Base-by-base conservation (phyloP, 1,139 yeast genomes). In the Diutina mesorugosa region DNA sequence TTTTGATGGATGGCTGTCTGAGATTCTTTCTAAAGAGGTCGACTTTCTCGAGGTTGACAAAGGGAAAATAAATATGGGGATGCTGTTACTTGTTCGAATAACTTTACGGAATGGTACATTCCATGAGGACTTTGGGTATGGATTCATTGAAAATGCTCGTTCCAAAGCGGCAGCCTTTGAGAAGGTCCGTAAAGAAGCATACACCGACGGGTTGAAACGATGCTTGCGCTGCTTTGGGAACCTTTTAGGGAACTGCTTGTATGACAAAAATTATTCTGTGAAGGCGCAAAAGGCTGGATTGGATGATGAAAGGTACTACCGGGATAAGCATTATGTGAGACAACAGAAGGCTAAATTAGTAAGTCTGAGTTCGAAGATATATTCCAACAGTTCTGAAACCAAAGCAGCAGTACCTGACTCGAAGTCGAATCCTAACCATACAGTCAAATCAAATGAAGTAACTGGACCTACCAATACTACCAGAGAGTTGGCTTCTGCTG, bases 91-190 rank as follows among this genome's bases (percentile, higher is more conserved):
- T 45, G 89, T 87, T 1, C 71, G 95, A 47, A 86, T 87, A 4
- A 81, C 89, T 0, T 70, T 87, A 55, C 80, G 80, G 60, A 89
- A 85, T 66, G 95, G 95, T 0, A 80, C 91, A 0, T 86, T 71
- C 63, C 88, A 85, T 62, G 95, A 87, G 64, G 95, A 87, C 69
- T 81, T 87, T 55, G 95, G 95, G 0, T 87, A 87, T 66, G 95
- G 95, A 12, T 83, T 81, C 57, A 81, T 84, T 35, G 95, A 87
- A 56, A 86, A 86, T 65, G 87, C 88, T 51, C 79, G 80, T 57
- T 76, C 82, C 48, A 84, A 84, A 64, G 82, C 90, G 0, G 80
- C 80, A 69, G 95, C 93, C 0, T 86, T 86, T 66, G 95, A 87
- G 64, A 85, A 87, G 63, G 86, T 91, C 59, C 85, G 84, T 65